Percentiles rank a stretch among this genome's conserved stretches.
Conservation (phyloP, 225 moss, liverwort and hornwort species). For the Marchantia polymorpha region DNA sequence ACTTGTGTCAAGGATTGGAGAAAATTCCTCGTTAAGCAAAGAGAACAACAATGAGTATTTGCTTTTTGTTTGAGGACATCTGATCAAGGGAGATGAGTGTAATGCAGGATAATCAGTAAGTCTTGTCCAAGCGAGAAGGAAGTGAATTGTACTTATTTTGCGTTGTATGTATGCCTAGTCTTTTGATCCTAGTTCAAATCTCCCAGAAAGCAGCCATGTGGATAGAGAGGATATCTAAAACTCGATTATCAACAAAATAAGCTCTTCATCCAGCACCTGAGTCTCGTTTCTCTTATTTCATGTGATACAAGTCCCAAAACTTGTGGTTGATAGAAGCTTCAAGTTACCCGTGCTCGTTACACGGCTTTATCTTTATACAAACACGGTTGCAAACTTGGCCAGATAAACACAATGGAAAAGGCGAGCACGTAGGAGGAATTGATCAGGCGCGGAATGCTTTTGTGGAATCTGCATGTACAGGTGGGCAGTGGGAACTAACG, state of each 20-base stretch:
- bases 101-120: too few species aligned
- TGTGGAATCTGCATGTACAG: slow-evolving; percentile 19
- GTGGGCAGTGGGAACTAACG: slow-evolving; percentile 9
- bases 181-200: background rate
- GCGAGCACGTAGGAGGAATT: slow-evolving; percentile 25
- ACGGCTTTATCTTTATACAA: slow-evolving; percentile 11
- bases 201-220: background rate
- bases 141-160: too few species aligned
- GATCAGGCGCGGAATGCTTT: slow-evolving; percentile 23
- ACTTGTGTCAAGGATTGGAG: too few species aligned
- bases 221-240: background rate
- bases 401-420: slow-evolving; percentile 25
- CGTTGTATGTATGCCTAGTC: background rate
- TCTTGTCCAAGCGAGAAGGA: too few species aligned
- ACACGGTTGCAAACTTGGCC: slow-evolving; percentile 27
- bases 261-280: background rate
- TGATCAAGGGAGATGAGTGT: too few species aligned
- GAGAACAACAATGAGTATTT: too few species aligned
- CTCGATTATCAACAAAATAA: background rate
- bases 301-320: background rate
- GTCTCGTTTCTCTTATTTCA: background rate
- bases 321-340: background rate
- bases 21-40: too few species aligned
- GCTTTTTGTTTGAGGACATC: too few species aligned
- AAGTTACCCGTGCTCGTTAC: slow-evolving; percentile 11